Conservation (phyloP, 2,329 filamentous ascomycete genomes). For the Sporothrix pallida region DNA sequence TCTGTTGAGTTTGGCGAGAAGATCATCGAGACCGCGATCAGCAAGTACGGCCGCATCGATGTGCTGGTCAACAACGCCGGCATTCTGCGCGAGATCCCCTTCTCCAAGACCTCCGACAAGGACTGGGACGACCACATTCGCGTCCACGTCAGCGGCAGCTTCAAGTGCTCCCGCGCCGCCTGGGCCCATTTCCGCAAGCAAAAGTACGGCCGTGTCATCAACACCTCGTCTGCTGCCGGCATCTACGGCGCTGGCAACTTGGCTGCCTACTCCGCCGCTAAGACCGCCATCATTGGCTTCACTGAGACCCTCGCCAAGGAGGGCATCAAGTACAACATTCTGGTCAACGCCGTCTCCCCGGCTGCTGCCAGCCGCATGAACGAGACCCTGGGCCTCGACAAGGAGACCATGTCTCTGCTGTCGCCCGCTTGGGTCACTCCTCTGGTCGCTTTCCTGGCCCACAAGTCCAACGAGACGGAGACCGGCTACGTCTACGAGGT, state of each 20-base stretch:
- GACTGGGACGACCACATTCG: slow-evolving; percentile 96
- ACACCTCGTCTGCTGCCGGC: slow-evolving; percentile 94
- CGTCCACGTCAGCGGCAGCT: slow-evolving; percentile 91
- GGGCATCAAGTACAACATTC: slow-evolving; percentile 96
- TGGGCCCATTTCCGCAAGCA: slow-evolving; percentile 99
- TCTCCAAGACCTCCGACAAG: slow-evolving; percentile 97
- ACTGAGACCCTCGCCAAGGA: slow-evolving; percentile 98
- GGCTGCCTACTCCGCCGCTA: slow-evolving; percentile 95
- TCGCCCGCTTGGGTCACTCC: slow-evolving; percentile 96
- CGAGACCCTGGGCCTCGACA: slow-evolving; percentile 83
- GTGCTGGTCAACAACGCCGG: slow-evolving; percentile 97
- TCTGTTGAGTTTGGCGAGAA: slow-evolving; percentile 89
- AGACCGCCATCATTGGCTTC: slow-evolving; percentile 93
- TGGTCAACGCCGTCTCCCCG: slow-evolving; percentile 92
- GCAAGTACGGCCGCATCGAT: slow-evolving; percentile 84
- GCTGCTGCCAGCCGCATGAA: slow-evolving; percentile 97
- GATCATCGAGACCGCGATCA: slow-evolving; percentile 89
- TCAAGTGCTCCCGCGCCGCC: slow-evolving; percentile 92
- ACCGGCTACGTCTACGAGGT: slow-evolving; percentile 91
- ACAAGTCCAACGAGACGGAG: slow-evolving; percentile 82
- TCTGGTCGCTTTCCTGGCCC: slow-evolving; percentile 83
- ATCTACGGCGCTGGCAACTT: slow-evolving; percentile 96
- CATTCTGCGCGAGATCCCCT: slow-evolving; percentile 91
- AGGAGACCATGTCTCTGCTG: slow-evolving; percentile 83
- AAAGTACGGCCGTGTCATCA: slow-evolving; percentile 96